Conservation (phyloP, 345 rosid genomes). For the Syzygium grande region DNA sequence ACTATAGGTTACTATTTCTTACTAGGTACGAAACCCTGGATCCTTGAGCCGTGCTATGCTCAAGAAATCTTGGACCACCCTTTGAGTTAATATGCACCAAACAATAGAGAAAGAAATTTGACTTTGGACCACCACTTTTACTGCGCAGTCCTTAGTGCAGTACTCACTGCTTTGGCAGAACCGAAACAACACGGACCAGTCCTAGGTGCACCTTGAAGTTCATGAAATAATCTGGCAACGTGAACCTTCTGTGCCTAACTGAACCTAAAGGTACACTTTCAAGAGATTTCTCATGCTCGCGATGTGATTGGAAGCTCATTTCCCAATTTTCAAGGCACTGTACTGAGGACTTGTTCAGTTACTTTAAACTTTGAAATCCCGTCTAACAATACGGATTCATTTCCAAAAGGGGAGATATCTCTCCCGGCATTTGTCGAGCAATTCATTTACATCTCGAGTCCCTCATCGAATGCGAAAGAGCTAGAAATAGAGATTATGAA, state of each 20-base stretch:
- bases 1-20: neutral
- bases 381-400: neutral
- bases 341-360: neutral
- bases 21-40: neutral
- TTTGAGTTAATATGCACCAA: neutral
- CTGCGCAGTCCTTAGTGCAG: neutral
- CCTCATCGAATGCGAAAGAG: neutral
- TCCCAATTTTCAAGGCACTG: neutral
- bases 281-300: neutral
- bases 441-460: neutral
- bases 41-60: neutral
- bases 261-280: neutral
- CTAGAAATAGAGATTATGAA: neutral
- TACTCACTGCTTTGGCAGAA: neutral
- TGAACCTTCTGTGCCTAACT: neutral
- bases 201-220: neutral
- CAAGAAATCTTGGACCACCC: neutral
- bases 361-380: neutral
- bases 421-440: neutral
- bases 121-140: neutral
- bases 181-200: neutral
- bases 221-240: neutral
- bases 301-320: neutral
- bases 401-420: neutral
- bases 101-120: neutral